phyloP scores from a whole-genome alignment of 2,329 filamentous ascomycete genomes.

The Fusarium robinianum region DNA sequence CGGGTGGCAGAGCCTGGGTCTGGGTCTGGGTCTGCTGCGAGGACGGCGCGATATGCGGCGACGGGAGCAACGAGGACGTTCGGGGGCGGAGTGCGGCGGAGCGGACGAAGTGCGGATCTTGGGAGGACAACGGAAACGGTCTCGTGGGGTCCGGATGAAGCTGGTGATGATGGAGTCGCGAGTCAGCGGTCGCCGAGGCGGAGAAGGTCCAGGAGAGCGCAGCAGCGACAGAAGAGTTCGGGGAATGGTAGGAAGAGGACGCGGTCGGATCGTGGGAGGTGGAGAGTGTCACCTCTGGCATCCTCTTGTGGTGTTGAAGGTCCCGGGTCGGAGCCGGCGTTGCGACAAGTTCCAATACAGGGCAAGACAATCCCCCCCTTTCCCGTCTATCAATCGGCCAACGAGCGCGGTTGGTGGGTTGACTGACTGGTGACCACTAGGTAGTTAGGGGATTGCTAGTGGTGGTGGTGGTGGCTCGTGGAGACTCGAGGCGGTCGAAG shows the following conservation, averaged over 20 bases:
- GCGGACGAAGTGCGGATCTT: constrained; percentile 32
- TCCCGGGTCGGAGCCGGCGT: constrained; percentile 27
- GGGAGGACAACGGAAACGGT: constrained; percentile 26
- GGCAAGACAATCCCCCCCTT: constrained; percentile 36
- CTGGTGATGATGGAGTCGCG: constrained; percentile 20
- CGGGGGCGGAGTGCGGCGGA: constrained; percentile 45
- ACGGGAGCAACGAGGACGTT: constrained; percentile 51
- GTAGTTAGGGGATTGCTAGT: constrained; percentile 34
- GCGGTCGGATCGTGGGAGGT: constrained; percentile 29
- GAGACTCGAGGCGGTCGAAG: constrained; percentile 17
- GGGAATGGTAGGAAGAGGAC: constrained; percentile 27
- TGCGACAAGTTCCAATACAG: constrained; percentile 30
- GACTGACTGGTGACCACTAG: constrained; percentile 23
- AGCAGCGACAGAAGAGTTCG: constrained; percentile 30
- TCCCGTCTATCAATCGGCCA: constrained; percentile 29
- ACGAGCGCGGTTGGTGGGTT: constrained; percentile 23
- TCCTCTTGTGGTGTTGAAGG: constrained; percentile 33
- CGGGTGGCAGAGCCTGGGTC: constrained; percentile 32
- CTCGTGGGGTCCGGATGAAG: constrained; percentile 23
- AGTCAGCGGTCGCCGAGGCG: constrained; percentile 27
- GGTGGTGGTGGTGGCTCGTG: constrained; percentile 21
- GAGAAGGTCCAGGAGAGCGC: constrained; percentile 29
- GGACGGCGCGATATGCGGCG: constrained; percentile 40
- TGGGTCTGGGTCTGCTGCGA: constrained; percentile 22
- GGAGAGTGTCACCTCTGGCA: constrained; percentile 34